Base-by-base conservation (phyloP, 2,329 filamentous ascomycete species). In the Hypoxylon sp. region DNA sequence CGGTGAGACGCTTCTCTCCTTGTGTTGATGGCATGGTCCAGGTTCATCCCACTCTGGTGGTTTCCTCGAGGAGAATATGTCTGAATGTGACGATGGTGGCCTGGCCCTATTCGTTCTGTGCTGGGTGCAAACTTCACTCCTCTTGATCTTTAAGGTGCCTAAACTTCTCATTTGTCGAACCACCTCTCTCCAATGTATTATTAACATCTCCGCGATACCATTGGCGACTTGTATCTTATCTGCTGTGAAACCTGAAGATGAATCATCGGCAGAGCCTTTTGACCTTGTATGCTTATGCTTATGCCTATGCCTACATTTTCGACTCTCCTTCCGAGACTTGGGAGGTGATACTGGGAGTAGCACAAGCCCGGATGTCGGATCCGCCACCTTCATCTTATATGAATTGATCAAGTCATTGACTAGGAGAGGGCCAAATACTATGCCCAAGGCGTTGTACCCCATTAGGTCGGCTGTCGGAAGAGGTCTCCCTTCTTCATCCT, bases 351-450 rank as follows among this genome's bases (percentile, higher is more conserved):
- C 61, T 2, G 83, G 82, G 4, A 84, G 75, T n/a, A 84, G 61
- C 2, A 82, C 70, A 14, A 84, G 72, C 0, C 84, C 84, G 2
- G 80, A 73, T 2, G 76, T 74, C 2, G 81, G 80, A n/a, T 80
- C 75, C 2, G 79, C 81, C n/a, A 82, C 49, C 58, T 80, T 84
- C 79, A 82, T 83, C 19, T 78, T 81, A 70, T 87, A 89, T 14
- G 81, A 77, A 17, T 85, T 82, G 30, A 90, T 78, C 14, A 88
- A 75, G 46, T 90, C 85, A 1, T 89, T 87, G 2, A 91, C 75
- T 4, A 92, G 79, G 0, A 92, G 80, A 0, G 90, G 89, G 0
- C 89, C 90, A 75, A 92, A 91, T 1, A 91, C 81, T 55, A 90
- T 87, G 0, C 89, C 87, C 9, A 92, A 79, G 1, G 89, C 84